Conservation (phyloP, 306 rosid genomes). For the Trifolium pratense region DNA sequence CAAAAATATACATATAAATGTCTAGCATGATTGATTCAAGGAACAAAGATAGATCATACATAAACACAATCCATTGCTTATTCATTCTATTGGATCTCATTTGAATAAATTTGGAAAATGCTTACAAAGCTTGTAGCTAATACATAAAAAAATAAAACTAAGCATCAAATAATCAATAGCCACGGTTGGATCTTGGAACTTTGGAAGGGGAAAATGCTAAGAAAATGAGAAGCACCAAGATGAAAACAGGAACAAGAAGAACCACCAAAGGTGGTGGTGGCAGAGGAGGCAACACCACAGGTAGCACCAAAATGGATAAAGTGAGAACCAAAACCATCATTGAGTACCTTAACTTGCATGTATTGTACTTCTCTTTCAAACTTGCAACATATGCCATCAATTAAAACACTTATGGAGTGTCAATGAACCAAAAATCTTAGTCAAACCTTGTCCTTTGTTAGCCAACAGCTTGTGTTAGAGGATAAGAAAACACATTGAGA, state of each 20-base stretch:
- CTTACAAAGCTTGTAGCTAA: not conserved
- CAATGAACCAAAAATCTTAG: not conserved
- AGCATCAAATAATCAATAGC: not conserved
- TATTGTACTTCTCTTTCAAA: too few relatives aligned
- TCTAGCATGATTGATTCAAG: not conserved
- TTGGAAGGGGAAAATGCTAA: conserved; percentile 56
- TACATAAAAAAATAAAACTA: not conserved
- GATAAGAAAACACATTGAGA: conserved; percentile 6
- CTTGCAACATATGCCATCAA: not conserved
- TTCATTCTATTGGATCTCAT: not conserved
- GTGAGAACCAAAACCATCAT: too few relatives aligned
- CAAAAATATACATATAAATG: too few relatives aligned
- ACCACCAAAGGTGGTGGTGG: conserved; percentile 64
- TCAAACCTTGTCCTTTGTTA: conserved; percentile 1
- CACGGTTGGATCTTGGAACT: conserved; percentile 27
- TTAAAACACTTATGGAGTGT: not conserved
- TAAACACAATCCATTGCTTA: not conserved
- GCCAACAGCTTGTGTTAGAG: not conserved
- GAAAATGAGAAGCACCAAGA: conserved; percentile 51
- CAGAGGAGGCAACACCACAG: conserved; percentile 63
- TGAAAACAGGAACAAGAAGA: conserved; percentile 57
- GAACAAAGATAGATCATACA: not conserved
- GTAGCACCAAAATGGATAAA: conserved; percentile 50
- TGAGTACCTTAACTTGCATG: too few relatives aligned
- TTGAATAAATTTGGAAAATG: not conserved